These are phyloP conservation scores for Barnettozyma botsteinii DNA, from an alignment of 805 yeast species.

Conservation along the genomic window DNA sequence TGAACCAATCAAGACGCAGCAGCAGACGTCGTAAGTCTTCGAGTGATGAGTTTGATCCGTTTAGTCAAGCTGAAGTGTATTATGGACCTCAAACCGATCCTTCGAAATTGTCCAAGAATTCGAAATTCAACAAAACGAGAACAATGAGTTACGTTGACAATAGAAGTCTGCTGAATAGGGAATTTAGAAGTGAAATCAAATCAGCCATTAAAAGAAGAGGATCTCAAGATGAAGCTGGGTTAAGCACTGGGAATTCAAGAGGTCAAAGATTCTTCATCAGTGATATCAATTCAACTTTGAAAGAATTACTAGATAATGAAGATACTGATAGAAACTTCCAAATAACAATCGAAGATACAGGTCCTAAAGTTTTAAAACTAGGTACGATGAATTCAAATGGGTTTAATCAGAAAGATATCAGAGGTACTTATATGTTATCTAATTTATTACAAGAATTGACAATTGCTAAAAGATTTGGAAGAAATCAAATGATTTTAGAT, in stretches of 20 bases:
- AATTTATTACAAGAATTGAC: constrained; percentile 85
- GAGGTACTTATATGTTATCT: constrained; percentile 88
- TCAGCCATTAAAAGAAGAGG: constrained; percentile 41
- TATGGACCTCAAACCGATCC: constrained; percentile 63
- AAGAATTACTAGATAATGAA: constrained; percentile 63
- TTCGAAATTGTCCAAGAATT: constrained; percentile 33
- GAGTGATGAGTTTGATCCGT: constrained; percentile 43
- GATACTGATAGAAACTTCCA: constrained; percentile 84
- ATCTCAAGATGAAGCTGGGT: constrained; percentile 45
- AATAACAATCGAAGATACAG: constrained; percentile 79
- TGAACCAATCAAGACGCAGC: constrained; percentile 8
- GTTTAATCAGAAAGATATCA: constrained; percentile 58
- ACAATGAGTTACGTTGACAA: constrained; percentile 46
- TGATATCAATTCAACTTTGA: constrained; percentile 68
- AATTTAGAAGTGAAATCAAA: constrained; percentile 20
- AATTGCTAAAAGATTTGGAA: constrained; percentile 74
- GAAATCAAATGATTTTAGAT: constrained; percentile 72
- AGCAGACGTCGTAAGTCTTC: constrained; percentile 22
- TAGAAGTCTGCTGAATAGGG: constrained; percentile 13
- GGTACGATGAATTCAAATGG: constrained; percentile 88
- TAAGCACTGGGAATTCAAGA: constrained; percentile 27
- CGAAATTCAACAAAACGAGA: constrained; percentile 46
- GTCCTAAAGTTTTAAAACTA: constrained; percentile 72
- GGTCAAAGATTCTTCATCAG: constrained; percentile 54
- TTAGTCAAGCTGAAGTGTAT: constrained; percentile 60